Evolutionary conservation across 768 basidiomycete genomes (phyloP), one percentile per base, ranked within the genome.

Genomic region (Pseudohyphozyma bogoriensis): DNA sequence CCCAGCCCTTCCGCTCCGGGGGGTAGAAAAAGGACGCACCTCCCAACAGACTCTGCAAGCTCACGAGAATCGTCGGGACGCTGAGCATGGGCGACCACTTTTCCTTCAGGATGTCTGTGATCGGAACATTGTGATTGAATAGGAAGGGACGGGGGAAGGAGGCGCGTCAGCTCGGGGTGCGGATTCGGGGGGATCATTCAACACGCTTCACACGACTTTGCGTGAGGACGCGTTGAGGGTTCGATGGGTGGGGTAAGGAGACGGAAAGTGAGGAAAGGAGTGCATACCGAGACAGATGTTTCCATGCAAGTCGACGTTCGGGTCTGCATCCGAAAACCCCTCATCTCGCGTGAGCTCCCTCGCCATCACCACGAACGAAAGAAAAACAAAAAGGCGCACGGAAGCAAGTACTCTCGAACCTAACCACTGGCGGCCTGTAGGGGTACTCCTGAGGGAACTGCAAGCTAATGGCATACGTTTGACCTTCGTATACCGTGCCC

Each of bases 31-130:
- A 7, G 12, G n/a, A 74, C 81, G 40, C 68, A 89, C 89, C 89
- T 68, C 89, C 89, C 50, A 93, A 79, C 39, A 93, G 76, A 13
- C 86, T 88, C 71, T 93, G 90, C 58, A 93, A 74, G 16, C 89
- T 91, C 12, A 92, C 76, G 24, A 93, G 79, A 44, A 93, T 86
- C 0, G 88, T 90, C 66, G 89, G 87, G 37, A 91, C 89, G 60
- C 86, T 88, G 73, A 92, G 89, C 2, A 91, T 85, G 10, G 90
- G 89, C 4, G 87, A 88, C 90, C 89, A 92, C 71, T 90, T 87
- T 74, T 90, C 88, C 86, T 91, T 87, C 49, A 92, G 76, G 68
- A 93, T 91, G 71, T 92, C 89, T 45, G 90, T 77, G 73, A 87
- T 90, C 65, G 89, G n/a, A n/a, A n/a, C n/a, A n/a, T n/a, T n/a